Base-by-base conservation (phyloP, 2,329 filamentous ascomycete species). In the Colletotrichum plurivorum region DNA sequence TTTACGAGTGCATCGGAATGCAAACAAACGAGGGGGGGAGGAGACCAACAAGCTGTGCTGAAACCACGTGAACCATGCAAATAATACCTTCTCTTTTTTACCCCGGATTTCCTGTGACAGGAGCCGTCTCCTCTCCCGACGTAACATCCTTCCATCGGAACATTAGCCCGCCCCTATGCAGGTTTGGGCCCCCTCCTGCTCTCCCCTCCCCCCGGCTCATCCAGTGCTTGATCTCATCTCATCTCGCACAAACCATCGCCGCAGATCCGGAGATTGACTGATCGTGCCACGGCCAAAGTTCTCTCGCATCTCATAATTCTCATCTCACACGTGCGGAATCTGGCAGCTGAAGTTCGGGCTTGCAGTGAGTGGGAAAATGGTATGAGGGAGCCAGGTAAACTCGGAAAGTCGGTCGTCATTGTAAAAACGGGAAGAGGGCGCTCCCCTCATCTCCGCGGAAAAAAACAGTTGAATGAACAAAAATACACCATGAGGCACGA, bases 101-200 rank as follows among this genome's bases (percentile, higher is more conserved):
- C 43, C 43, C 55, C 43, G 20, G 41, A 49, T 58, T 31, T 48
- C 25, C 39, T 45, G 18, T 20, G 25, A 45, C 25, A 57, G 15
- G 25, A 22, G 16, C 20, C 10, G n/a, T n/a, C 15, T n/a, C 45
- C 54, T n/a, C 36, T 39, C 16, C 18, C 39, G n/a, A 45, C 20
- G 39, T 45, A 45, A 43, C 54, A 57, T 57, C 16, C 36, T 15
- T 55, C 53, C 53, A 41, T 55, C 36, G 31, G 53, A n/a, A 43
- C 53, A 18, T 41, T 5, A 55, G 54, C 18, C 31, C 20, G 54
- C 16, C 39, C 22, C 20, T 20, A 57, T 57, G 54, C 55, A 58
- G 55, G 43, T n/a, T 31, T 31, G 16, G 18, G 46, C 46, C 55
- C 55, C 18, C 54, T 22, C 20, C n/a, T 13, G 4, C 43, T 15